phyloP scores from a whole-genome alignment of 768 basidiomycete species.

The Lentinula aciculospora region DNA sequence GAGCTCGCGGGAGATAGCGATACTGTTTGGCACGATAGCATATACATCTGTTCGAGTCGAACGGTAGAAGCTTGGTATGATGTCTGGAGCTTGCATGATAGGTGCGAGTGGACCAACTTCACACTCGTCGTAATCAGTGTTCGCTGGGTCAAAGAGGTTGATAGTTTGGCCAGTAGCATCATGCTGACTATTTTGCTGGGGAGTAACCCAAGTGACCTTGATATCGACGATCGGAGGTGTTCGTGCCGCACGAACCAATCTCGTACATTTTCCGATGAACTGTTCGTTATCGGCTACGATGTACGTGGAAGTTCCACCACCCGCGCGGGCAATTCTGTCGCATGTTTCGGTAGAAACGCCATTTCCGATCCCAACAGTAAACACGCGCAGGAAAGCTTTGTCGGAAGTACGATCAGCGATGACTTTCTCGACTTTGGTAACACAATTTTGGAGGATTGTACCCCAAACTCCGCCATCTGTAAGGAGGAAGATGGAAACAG shows the following conservation, averaged over 20 bases:
- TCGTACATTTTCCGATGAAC: conserved; percentile 44
- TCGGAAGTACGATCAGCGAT: background rate
- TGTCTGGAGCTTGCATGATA: conserved; percentile 24
- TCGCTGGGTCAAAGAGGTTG: conserved; percentile 10
- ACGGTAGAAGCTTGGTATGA: conserved; percentile 25
- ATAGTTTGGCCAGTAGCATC: conserved; percentile 5
- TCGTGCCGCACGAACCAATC: conserved; percentile 45
- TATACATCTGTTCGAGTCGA: conserved; percentile 15
- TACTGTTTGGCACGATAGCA: conserved; percentile 16
- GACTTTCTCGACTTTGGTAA: background rate
- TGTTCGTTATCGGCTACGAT: conserved; percentile 34
- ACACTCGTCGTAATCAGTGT: background rate
- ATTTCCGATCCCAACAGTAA: conserved; percentile 48
- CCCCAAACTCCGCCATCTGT: conserved; percentile 48
- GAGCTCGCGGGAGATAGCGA: conserved; percentile 15
- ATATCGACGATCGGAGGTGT: conserved; percentile 36
- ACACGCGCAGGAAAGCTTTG: conserved; percentile 37
- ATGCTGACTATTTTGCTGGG: background rate
- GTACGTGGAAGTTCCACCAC: conserved; percentile 44
- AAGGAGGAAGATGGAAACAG: conserved; percentile 49
- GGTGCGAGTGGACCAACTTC: conserved; percentile 21
- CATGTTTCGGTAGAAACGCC: conserved; percentile 44
- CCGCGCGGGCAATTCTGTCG: conserved; percentile 46
- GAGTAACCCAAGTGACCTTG: conserved; percentile 40
- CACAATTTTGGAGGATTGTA: conserved; percentile 6